Evolutionary conservation across 305 asterid genomes (phyloP).

Genomic region (Solanum hybrid): DNA sequence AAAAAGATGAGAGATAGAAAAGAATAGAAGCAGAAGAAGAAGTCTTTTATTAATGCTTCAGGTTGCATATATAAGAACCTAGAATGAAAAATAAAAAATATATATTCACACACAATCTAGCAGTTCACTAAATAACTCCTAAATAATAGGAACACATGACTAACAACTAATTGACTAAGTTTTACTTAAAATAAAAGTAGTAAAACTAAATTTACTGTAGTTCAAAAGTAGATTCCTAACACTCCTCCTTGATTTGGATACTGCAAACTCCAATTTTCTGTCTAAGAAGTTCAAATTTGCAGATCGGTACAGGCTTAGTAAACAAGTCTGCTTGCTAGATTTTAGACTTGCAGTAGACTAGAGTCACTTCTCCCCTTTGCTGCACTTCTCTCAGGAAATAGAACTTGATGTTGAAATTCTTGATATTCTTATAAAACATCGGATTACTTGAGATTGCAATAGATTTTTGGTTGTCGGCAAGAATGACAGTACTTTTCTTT

Average conservation of each 20-base stretch:
- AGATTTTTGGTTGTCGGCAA: background rate
- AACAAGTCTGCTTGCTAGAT: background rate
- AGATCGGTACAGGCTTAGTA: background rate
- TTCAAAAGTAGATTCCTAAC: too few relatives aligned
- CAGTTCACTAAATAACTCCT: background rate
- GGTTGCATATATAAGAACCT: too few relatives aligned
- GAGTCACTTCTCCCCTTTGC: background rate
- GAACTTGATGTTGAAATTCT: background rate
- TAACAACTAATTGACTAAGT: background rate
- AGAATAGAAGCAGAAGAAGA: background rate
- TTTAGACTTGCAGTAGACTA: background rate
- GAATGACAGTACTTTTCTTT: too few relatives aligned
- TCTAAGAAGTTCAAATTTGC: background rate
- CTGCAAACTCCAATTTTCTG: background rate
- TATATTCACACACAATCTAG: background rate
- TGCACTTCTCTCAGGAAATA: background rate
- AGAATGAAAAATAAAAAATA: too few relatives aligned
- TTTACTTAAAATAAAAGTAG: background rate
- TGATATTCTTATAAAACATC: background rate
- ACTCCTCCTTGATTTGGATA: background rate
- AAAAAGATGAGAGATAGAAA: background rate
- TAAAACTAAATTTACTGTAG: background rate
- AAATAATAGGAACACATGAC: background rate
- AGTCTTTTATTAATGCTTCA: too few relatives aligned
- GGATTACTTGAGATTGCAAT: background rate